phyloP scores from a whole-genome alignment of 2,329 filamentous ascomycete genomes.

The Beauveria bassiana region DNA sequence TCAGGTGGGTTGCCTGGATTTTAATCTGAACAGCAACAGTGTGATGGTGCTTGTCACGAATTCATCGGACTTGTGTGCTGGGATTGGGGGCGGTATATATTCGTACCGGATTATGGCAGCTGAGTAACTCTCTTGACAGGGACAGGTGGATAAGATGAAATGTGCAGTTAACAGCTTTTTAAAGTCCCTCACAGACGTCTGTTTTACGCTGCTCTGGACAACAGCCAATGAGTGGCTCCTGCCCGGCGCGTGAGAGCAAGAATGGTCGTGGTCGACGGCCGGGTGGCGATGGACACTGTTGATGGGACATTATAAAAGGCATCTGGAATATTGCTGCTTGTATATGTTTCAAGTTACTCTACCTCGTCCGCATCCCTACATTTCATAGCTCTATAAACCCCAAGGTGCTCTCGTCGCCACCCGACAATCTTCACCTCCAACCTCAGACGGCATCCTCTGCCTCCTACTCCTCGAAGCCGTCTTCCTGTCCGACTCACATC shows the following conservation, averaged over 20 bases:
- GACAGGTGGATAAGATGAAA: neutral
- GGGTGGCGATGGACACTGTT: neutral
- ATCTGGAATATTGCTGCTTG: neutral
- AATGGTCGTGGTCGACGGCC: neutral
- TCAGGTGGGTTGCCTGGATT: neutral
- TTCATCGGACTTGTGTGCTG: neutral
- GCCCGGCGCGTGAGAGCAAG: slow-evolving; percentile 7
- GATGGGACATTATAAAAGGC: neutral
- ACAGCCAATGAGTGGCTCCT: slow-evolving; percentile 2
- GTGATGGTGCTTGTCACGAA: neutral
- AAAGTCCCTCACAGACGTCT: neutral
- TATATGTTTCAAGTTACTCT: neutral
- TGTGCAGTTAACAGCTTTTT: neutral
- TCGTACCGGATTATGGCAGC: neutral
- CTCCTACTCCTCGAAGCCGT: neutral
- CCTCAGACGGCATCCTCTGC: neutral
- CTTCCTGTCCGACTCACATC: neutral
- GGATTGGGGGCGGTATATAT: neutral
- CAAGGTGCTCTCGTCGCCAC: neutral
- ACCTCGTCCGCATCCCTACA: neutral
- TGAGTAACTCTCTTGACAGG: too few relatives aligned
- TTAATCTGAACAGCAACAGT: neutral
- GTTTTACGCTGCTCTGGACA: neutral
- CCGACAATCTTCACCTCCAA: neutral
- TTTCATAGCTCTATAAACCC: neutral